Base-by-base conservation (phyloP, 2,329 filamentous ascomycete species). In the Alternaria infectoria region DNA sequence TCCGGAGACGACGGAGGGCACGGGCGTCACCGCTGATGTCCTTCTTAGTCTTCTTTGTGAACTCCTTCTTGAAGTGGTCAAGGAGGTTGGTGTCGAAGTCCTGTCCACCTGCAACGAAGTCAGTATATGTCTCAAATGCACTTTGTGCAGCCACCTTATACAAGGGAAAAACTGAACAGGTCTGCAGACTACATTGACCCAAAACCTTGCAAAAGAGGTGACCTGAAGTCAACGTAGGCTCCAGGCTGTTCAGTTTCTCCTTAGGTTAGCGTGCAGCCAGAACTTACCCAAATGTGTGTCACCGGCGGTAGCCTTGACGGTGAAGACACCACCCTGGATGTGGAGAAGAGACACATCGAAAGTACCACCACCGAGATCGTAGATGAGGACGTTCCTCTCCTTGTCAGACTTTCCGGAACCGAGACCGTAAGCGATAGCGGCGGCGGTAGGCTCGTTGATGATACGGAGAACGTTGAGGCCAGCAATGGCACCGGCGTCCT, bases 341-440 rank as follows among this genome's bases (percentile, higher is more conserved):
- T 97, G 95, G 49, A 99, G 89, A 74, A 98, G 93, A 69, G 96
- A 98, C 26, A 99, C 96, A 97, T 99, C 96, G 86, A 99, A 99
- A 83, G 96, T 99, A 89, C 96, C 96, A 89, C 96, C 96, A 89
- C 96, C 96, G 69, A 99, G 91, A 90, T 99, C 96, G 88, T 98
- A 99, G 87, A 99, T 98, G 74, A 99, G 89, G 79, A 99, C 95
- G 82, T 98, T 97, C 80, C 96, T 93, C 89, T 98, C 96, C 89
- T 97, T 97, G 83, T 92, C 92, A 58, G 93, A 92, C 88, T 97
- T 97, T 86, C 93, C 93, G 74, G 93, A 88, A 80, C 94, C 94
- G 67, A 99, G 92, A 89, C 96, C 96, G 84, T 99, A 99, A 77
- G 96, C 96, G 78, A 98, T 98, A 77, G 96, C 96, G 68, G 96